Conservation (phyloP, 2,329 filamentous ascomycete species). For the Colletotrichum higginsianum region DNA sequence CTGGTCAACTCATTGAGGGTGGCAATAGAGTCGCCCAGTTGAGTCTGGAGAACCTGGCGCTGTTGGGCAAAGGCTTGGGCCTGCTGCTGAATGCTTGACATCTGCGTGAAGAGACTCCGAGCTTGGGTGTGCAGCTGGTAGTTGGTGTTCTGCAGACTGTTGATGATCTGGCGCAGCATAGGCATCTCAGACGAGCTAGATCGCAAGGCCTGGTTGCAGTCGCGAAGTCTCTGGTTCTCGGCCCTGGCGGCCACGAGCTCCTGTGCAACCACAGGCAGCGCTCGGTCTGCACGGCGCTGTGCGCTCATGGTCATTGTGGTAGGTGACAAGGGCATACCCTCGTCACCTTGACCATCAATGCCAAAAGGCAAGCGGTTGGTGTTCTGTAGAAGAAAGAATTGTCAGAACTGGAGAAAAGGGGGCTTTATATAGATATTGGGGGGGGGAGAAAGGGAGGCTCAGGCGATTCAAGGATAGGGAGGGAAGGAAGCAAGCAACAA, state of each 20-base stretch:
- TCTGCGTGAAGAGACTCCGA: not conserved
- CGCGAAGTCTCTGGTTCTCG: not conserved
- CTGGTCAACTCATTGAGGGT: not conserved
- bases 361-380: not conserved
- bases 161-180: not conserved
- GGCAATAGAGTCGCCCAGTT: not conserved
- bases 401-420: not conserved
- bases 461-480: too few relatives aligned
- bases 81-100: not conserved
- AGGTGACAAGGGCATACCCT: not conserved
- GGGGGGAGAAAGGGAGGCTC: too few relatives aligned
- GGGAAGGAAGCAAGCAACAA: too few relatives aligned
- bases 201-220: not conserved
- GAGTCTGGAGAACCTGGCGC: not conserved
- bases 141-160: not conserved
- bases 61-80: not conserved
- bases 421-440: not conserved
- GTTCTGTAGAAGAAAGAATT: conserved; percentile 1
- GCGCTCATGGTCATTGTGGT: conserved; percentile 8
- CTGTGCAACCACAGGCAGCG: not conserved
- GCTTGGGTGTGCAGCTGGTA: not conserved
- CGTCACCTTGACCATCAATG: conserved; percentile 3
- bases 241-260: not conserved
- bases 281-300: not conserved
- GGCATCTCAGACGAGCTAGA: not conserved